Conservation (phyloP, 2,329 filamentous ascomycete species). For the Colletotrichum sp. region DNA sequence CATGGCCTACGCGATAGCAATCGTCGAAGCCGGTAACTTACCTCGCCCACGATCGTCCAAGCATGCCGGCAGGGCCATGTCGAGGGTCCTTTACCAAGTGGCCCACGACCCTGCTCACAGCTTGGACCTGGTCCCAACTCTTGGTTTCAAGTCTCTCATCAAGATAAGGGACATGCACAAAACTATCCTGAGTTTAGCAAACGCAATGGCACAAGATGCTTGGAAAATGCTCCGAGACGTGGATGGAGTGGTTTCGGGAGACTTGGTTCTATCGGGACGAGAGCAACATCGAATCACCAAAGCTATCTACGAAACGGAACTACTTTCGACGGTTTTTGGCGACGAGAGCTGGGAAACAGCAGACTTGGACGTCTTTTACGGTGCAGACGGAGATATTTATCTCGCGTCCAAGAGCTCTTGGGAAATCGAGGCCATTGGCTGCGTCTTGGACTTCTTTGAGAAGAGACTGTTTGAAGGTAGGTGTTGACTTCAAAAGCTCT, state of each 20-base stretch:
- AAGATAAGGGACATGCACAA: accelerated
- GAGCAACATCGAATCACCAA: neutral
- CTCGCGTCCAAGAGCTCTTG: accelerated
- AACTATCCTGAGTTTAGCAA: accelerated
- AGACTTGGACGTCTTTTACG: neutral
- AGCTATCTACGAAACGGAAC: neutral
- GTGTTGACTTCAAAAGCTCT: neutral
- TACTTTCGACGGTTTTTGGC: neutral
- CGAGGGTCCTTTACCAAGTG: neutral
- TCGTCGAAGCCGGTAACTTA: neutral
- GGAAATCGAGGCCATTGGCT: neutral
- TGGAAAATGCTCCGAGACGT: neutral
- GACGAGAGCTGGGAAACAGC: neutral
- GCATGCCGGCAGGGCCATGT: neutral
- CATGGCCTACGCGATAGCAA: neutral
- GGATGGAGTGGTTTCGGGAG: neutral
- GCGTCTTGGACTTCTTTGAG: neutral
- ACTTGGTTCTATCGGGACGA: neutral
- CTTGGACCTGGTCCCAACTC: neutral
- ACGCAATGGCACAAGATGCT: neutral
- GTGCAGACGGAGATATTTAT: neutral
- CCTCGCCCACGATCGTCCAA: neutral
- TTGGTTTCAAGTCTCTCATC: accelerated
- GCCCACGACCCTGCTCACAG: neutral
- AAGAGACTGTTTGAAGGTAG: neutral